Conservation (phyloP, 2,329 filamentous ascomycete species). For the Verticillium nonalfalfae region DNA sequence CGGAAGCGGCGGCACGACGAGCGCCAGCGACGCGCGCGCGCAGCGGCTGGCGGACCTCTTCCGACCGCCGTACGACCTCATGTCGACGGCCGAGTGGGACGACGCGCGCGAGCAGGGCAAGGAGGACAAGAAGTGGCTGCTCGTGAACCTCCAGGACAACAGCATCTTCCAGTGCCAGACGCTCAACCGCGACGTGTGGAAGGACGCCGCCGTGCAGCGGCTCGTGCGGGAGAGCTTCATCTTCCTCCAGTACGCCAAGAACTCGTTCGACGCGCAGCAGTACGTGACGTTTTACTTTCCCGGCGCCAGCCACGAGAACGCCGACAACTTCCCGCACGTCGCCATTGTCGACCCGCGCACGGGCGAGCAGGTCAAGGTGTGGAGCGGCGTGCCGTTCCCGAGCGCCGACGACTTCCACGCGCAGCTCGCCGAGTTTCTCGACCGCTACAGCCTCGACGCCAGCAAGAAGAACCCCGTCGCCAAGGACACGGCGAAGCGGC, state of each 20-base stretch:
- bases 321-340: conserved; percentile 92
- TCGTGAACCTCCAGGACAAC: conserved; percentile 92
- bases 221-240: conserved; percentile 88
- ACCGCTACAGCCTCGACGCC: conserved; percentile 83
- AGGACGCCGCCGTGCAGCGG: conserved; percentile 71
- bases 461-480: conserved; percentile 92
- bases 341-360: conserved; percentile 93
- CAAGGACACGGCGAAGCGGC: conserved; percentile 63
- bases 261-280: conserved; percentile 68
- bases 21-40: conserved; percentile 43
- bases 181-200: conserved; percentile 94
- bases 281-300: conserved; percentile 90
- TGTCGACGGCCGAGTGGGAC: conserved; percentile 71
- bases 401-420: conserved; percentile 76
- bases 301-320: conserved; percentile 62
- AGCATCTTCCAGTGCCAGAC: conserved; percentile 92
- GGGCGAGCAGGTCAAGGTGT: conserved; percentile 94
- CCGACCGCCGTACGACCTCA: conserved; percentile 85
- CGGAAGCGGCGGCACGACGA: conserved; percentile 5
- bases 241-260: conserved; percentile 90
- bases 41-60: conserved; percentile 85
- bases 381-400: conserved; percentile 80
- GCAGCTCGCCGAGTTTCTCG: conserved; percentile 92
- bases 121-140: conserved; percentile 83
- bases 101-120: conserved; percentile 80